These are phyloP conservation scores for Rhododendron molle DNA, from an alignment of 148 eudicot genomes.

Conservation along the genomic window DNA sequence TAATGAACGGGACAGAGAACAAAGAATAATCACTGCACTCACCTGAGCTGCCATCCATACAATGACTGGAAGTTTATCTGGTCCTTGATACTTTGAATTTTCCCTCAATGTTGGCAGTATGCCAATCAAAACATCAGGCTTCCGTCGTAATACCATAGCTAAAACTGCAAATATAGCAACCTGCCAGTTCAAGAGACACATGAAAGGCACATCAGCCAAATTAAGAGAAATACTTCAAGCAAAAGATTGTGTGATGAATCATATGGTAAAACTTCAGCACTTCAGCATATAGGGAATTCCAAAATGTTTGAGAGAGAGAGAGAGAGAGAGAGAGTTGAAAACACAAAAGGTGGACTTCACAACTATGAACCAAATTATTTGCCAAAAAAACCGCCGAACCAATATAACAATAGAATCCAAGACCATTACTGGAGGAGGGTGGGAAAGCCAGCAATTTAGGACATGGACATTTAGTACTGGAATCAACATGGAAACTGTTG, in stretches of 20 bases:
- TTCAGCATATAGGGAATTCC: background rate
- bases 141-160: slow-evolving; percentile 75
- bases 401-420: background rate
- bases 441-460: background rate
- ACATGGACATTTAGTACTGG: background rate
- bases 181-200: slow-evolving; percentile 33
- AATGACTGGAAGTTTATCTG: slow-evolving; percentile 66
- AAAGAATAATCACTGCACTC: background rate
- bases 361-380: background rate
- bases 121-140: slow-evolving; percentile 65
- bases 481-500: background rate
- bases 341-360: background rate
- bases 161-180: slow-evolving; percentile 72
- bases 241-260: background rate
- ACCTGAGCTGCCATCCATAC: slow-evolving; percentile 79
- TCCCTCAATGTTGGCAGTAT: slow-evolving; percentile 56
- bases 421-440: background rate
- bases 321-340: background rate
- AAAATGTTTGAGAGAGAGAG: background rate
- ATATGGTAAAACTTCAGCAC: background rate
- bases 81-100: slow-evolving; percentile 67
- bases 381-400: background rate
- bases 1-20: background rate
- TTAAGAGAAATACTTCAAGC: background rate
- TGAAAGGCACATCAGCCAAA: slow-evolving; percentile 8